A percentile compares a stretch with the other conserved stretches of the same genome.
These are phyloP conservation scores for Fragosphaeria purpurea DNA, from an alignment of 2,329 filamentous ascomycete genomes.

Conservation along the genomic window DNA sequence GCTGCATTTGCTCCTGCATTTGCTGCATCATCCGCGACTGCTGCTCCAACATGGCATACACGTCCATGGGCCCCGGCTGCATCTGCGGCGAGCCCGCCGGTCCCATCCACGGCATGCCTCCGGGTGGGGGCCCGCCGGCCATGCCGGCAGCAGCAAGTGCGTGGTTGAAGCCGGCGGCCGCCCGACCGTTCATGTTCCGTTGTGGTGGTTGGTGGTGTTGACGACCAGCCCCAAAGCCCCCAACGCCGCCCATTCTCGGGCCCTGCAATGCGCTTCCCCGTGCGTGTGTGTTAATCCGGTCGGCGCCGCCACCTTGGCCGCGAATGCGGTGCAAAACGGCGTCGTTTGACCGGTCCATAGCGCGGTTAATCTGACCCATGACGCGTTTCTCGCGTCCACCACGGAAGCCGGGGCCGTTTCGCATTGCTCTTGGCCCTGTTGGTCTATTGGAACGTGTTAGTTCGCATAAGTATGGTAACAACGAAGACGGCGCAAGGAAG, in stretches of 20 bases:
- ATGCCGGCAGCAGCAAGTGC: conserved; percentile 37
- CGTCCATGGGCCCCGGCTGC: conserved; percentile 40
- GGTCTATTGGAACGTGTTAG: conserved; percentile 47
- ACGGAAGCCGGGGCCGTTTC: conserved; percentile 49
- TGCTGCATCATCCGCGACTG: conserved; percentile 81
- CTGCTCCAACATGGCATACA: conserved; percentile 73
- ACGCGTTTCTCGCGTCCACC: conserved; percentile 67
- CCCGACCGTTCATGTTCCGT: conserved; percentile 38
- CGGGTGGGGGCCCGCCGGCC: conserved; percentile 15
- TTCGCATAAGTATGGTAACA: neutral
- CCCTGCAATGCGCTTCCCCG: conserved; percentile 59
- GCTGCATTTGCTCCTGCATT: conserved; percentile 48
- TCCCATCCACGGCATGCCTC: conserved; percentile 37
- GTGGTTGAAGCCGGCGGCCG: conserved; percentile 38
- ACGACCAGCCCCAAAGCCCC: conserved; percentile 17
- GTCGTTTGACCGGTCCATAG: conserved; percentile 69
- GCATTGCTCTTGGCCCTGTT: conserved; percentile 91
- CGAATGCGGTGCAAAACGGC: conserved; percentile 72
- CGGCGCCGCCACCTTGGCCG: conserved; percentile 52
- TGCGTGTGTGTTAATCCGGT: conserved; percentile 70
- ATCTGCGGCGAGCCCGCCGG: conserved; percentile 21
- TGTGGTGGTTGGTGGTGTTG: conserved; percentile 22
- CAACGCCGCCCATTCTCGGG: conserved; percentile 45
- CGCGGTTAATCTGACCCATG: conserved; percentile 74
- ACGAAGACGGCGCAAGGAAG: no score